Percentiles rank a stretch among this genome's conserved stretches.
Evolutionary conservation across 2,329 filamentous ascomycete species (phyloP).

Genomic region (Cladosporium cucumerinum): DNA sequence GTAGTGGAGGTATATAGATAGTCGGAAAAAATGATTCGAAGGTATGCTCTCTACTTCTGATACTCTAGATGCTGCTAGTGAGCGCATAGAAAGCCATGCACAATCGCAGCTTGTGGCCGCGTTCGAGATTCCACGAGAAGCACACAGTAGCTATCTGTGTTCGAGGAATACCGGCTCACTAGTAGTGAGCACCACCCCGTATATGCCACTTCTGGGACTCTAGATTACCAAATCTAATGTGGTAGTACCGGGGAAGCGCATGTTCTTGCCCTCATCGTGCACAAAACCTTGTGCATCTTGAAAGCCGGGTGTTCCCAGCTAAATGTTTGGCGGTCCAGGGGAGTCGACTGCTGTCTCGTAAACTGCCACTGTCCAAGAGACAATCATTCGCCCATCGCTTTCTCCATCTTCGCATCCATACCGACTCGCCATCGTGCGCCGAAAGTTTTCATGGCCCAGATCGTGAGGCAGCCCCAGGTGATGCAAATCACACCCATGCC

Average conservation of each 20-base stretch:
- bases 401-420: conserved; percentile 32
- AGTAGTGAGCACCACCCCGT: neutral
- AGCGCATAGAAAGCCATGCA: neutral
- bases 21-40: neutral
- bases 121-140: neutral
- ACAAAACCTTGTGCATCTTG: neutral
- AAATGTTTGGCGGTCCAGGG: neutral
- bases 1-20: neutral
- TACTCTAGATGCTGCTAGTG: neutral
- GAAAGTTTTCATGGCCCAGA: conserved; percentile 36
- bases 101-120: neutral
- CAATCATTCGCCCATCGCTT: conserved; percentile 28
- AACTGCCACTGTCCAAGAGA: neutral
- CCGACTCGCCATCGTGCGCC: conserved; percentile 32
- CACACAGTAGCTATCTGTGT: neutral
- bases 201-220: neutral
- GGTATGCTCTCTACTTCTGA: neutral
- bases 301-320: neutral
- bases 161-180: neutral
- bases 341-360: neutral
- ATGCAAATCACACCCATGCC: conserved; percentile 38
- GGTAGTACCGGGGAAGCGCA: neutral
- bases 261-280: neutral
- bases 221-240: neutral
- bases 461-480: conserved; percentile 26